Evolutionary conservation across 225 moss, liverwort and hornwort genomes (phyloP), one percentile per base, ranked within the genome.

Genomic region (Pleurozium schreberi): DNA sequence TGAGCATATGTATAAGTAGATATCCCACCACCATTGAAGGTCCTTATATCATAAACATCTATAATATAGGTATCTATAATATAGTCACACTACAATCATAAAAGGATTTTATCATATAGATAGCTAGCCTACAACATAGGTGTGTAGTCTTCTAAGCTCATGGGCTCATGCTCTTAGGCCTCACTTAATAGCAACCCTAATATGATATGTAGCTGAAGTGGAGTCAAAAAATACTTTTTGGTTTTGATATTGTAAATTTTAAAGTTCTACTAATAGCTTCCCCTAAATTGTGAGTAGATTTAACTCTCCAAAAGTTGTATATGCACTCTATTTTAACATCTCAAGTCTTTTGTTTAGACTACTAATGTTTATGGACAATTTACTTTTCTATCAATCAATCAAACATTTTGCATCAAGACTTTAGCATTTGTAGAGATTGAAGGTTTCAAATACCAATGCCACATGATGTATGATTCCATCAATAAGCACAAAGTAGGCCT

Each of bases 401-500:
- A 86, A 52, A 75, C 61, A n/a, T 63, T 14, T 47, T 67, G 27
- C 40, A 34, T 14, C 42, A 5, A 33, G 38, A 79, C 57, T 17
- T 50, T 17, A 65, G 42, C 50, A 47, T 42, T 49, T 75, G 60
- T 25, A 22, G 61, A 47, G 27, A 80, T 59, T 12, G 18, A 50
- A 30, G 62, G 42, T 47, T 42, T 11, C 55, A 36, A 61, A 69
- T 92, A 94, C 95, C 80, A 89, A 90, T 74, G 91, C 86, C 49
- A 95, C 70, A 10, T 59, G 93, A 49, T 94, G 90, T 80, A 91
- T 81, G 43, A 92, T 94, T 78, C 93, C 58, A 45, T 95, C 94
- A n/a, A 95, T 81, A 42, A 89, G 84, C 74, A 92, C 91, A 81
- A 94, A 93, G 75, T 95, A 94, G 31, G 93, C 95, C 75, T 94